A percentile compares a stretch with the other conserved stretches of the same genome.
phyloP scores from a whole-genome alignment of 257 asterid species.

The Penstemon davidsonii region DNA sequence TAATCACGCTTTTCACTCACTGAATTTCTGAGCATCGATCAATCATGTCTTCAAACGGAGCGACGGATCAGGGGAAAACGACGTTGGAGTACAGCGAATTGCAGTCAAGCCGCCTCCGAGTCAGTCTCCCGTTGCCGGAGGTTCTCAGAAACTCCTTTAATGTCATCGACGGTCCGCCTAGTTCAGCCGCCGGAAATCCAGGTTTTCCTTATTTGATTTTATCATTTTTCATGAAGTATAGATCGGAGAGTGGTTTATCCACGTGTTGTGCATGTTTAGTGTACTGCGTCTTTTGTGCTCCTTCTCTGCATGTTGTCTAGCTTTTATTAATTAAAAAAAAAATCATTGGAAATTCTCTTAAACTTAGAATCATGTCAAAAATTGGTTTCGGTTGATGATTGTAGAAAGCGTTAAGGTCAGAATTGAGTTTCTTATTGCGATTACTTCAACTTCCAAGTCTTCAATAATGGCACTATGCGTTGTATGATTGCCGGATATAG shows the following conservation, averaged over 20 bases:
- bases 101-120: constrained; percentile 87
- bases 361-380: too few species aligned
- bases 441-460: too few species aligned
- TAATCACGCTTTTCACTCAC: background rate
- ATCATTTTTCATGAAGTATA: background rate
- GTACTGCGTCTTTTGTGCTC: background rate
- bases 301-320: background rate
- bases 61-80: too few species aligned
- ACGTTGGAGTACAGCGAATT: constrained; percentile 64
- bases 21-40: background rate
- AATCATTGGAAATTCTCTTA: too few species aligned
- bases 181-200: constrained; percentile 98
- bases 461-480: too few species aligned
- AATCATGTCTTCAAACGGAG: background rate
- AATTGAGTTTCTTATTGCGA: too few species aligned
- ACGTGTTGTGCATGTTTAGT: background rate
- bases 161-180: constrained; percentile 79
- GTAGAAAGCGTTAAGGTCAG: too few species aligned
- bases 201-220: constrained; percentile 38
- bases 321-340: too few species aligned
- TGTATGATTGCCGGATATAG: too few species aligned
- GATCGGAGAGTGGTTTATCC: background rate
- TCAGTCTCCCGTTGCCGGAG: constrained; percentile 80
- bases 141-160: constrained; percentile 70
- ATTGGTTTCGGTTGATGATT: too few species aligned